Evolutionary conservation across 2,329 filamentous ascomycete genomes (phyloP), one percentile per base, ranked within the genome.

Genomic region (Catunica adiposa): DNA sequence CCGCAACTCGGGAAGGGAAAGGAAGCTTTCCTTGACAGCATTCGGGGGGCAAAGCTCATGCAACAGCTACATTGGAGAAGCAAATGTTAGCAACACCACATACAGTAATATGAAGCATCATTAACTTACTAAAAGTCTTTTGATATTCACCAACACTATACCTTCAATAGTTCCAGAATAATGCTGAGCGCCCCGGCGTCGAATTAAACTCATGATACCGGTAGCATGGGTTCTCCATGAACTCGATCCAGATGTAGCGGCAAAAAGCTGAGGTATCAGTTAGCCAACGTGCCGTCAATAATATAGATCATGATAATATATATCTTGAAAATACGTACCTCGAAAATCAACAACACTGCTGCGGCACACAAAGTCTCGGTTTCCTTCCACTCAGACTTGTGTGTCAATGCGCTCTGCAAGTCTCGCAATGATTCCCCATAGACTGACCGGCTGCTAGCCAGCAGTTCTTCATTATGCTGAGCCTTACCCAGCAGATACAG

Each of bases 321-420:
- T 40, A n/a, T 37, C 31, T 20, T 17, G 17, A 25, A 15, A 17
- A 54, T 17, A 54, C 9, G 15, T 62, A 70, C 67, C 65, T 71
- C 70, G 34, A 66, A 71, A 15, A 69, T 61, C 54, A 68, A 69
- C 42, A 71, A 60, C 40, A 72, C 59, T 60, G 71, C 69, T 47
- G 68, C 65, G 1, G 72, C 62, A 54, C 67, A 70, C 25, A 71
- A 61, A n/a, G 69, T 72, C 61, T 71, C 70, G 1, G 67, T 62
- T 14, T 66, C 62, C 58, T 63, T 67, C 69, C 69, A 71, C 58
- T 67, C 65, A 15, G 60, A 60, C 1, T 65, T 62, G 59, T 72
- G 69, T 55, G 64, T 62, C 46, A 72, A 61, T 6, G 67, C 64
- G 22, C 54, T 56, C 56, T 71, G 70, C 48, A 72, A 62, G 25